Conservation (phyloP, 148 eudicot genomes). For the Amaranthus palmeri region DNA sequence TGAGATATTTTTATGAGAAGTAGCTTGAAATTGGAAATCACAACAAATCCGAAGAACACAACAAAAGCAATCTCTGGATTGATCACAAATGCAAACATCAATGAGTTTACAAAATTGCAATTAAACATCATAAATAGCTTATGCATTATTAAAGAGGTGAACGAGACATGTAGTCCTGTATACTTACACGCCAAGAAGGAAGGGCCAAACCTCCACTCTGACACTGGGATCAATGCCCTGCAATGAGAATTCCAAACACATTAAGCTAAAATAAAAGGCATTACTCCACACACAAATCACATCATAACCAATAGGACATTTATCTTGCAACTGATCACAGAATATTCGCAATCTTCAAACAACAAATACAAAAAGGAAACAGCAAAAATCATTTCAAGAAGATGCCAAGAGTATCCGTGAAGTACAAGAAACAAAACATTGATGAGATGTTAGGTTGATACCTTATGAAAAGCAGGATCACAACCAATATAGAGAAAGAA, state of each 20-base stretch:
- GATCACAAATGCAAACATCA: neutral
- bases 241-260: slow-evolving; percentile 18
- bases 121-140: neutral
- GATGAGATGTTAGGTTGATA: neutral
- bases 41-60: neutral
- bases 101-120: neutral
- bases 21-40: neutral
- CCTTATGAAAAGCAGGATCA: neutral
- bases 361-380: neutral
- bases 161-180: neutral
- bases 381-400: neutral
- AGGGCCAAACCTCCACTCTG: slow-evolving; percentile 97
- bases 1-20: no score
- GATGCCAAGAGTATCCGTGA: neutral
- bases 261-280: slow-evolving; percentile 1
- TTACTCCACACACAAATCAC: neutral
- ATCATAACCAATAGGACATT: neutral
- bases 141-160: neutral
- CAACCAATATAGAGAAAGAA: neutral
- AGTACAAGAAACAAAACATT: neutral
- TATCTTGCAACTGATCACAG: neutral
- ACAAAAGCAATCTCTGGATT: neutral
- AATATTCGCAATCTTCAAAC: neutral
- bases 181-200: slow-evolving; percentile 98
- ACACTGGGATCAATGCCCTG: slow-evolving; percentile 92